A percentile compares a stretch with the other conserved stretches of the same genome.
Evolutionary conservation across 805 yeast genomes (phyloP).

Genomic region (Ogataea sp.): DNA sequence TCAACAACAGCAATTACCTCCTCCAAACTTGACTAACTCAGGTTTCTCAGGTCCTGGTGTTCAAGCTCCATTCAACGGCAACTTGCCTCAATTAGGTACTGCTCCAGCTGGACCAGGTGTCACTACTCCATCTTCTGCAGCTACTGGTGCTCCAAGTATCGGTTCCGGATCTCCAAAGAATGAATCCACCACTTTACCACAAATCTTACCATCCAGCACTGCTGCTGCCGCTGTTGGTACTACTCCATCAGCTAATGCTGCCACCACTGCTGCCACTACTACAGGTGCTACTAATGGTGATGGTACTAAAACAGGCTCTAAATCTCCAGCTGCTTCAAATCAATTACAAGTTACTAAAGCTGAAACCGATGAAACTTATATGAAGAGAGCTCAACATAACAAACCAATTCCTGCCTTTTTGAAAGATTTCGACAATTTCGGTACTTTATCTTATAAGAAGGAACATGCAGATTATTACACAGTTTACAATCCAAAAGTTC

Average conservation of each 20-base stretch:
- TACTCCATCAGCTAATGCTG: conserved; percentile 6
- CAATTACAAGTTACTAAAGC: conserved; percentile 6
- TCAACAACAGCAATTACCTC: conserved; percentile 28
- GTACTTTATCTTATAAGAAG: conserved; percentile 72
- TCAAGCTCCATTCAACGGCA: conserved; percentile 20
- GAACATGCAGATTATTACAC: conserved; percentile 81
- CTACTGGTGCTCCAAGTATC: conserved; percentile 5
- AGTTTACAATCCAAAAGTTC: conserved; percentile 82
- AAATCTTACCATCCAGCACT: conserved; percentile 8
- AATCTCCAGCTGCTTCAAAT: conserved; percentile 9
- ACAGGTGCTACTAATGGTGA: conserved; percentile 20
- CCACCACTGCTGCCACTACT: conserved; percentile 7
- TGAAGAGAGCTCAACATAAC: conserved; percentile 42
- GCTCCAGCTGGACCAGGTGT: conserved; percentile 16
- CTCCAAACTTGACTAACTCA: conserved; percentile 21
- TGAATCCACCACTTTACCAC: conserved; percentile 20
- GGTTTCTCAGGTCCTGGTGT: too few species aligned
- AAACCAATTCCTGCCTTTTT: conserved; percentile 79
- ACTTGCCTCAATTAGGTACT: conserved; percentile 18
- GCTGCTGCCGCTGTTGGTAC: conserved; percentile 10
- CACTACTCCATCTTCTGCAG: conserved; percentile 18
- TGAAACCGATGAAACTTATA: conserved; percentile 26
- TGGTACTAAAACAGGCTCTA: conserved; percentile 7
- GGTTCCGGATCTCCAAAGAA: conserved; percentile 22
- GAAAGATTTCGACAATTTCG: conserved; percentile 69